Conservation (phyloP, 257 asterid genomes). For the Solanum gracilifrons region DNA sequence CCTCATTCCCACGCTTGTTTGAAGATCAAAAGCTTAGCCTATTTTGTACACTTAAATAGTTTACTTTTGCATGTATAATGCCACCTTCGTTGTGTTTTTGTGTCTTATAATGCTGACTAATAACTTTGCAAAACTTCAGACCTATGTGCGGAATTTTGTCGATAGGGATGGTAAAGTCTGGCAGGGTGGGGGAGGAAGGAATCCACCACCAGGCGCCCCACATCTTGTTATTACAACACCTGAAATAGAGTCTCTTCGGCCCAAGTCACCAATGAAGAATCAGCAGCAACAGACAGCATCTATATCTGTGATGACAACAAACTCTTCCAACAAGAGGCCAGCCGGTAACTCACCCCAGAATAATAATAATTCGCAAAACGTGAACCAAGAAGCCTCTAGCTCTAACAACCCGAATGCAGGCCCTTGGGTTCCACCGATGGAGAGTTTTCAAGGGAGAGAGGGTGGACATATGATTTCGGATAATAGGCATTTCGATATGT, state of each 20-base stretch:
- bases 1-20: neutral
- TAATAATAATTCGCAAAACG: conserved; percentile 21
- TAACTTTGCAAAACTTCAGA: conserved; percentile 33
- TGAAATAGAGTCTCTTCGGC: conserved; percentile 84
- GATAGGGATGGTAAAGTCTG: conserved; percentile 94
- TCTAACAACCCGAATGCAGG: conserved; percentile 40
- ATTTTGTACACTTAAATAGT: neutral
- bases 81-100: neutral
- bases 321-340: conserved; percentile 51
- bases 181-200: conserved; percentile 94
- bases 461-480: conserved; percentile 38
- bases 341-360: conserved; percentile 59
- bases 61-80: neutral
- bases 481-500: conserved; percentile 47
- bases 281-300: conserved; percentile 74
- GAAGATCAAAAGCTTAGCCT: neutral
- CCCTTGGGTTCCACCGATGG: conserved; percentile 57
- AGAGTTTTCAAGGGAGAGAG: conserved; percentile 43
- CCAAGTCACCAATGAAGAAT: conserved; percentile 97
- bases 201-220: conserved; percentile 97
- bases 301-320: conserved; percentile 52
- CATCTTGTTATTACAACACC: conserved; percentile 92
- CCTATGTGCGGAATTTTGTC: conserved; percentile 44
- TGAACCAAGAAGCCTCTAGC: conserved; percentile 60
- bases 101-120: neutral